Percentiles rank a stretch among this genome's conserved stretches.
These are phyloP conservation scores for Cucumis variabilis DNA, from an alignment of 331 rosid species.

Conservation along the genomic window DNA sequence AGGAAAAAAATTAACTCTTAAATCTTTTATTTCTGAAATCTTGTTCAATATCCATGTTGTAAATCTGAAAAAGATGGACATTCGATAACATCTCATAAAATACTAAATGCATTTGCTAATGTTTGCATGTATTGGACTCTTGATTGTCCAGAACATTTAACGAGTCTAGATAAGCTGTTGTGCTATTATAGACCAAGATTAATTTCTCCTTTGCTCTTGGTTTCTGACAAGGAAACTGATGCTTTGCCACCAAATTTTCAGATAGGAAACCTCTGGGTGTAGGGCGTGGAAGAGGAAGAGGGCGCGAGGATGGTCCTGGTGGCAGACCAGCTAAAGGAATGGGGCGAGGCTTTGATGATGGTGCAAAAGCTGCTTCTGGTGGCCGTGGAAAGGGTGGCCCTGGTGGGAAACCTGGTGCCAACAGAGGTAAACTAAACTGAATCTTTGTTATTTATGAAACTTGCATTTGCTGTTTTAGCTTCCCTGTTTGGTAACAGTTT, in stretches of 20 bases:
- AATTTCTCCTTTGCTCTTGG: background rate
- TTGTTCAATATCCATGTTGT: background rate
- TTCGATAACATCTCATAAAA: background rate
- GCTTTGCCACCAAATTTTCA: slow-evolving; percentile 31
- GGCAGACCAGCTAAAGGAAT: slow-evolving; percentile 86
- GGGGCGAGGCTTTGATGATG: slow-evolving; percentile 96
- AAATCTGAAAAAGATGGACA: background rate
- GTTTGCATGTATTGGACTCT: background rate
- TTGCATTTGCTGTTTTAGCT: background rate
- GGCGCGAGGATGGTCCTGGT: slow-evolving; percentile 83
- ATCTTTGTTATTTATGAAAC: background rate
- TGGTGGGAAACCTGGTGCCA: slow-evolving; percentile 82
- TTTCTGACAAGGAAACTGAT: slow-evolving; percentile 13
- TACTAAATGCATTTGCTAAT: background rate
- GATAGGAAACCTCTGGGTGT: slow-evolving; percentile 98
- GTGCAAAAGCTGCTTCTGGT: slow-evolving; percentile 73
- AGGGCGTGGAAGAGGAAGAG: slow-evolving; percentile 99
- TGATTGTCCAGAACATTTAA: slow-evolving; percentile 1
- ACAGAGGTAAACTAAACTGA: slow-evolving; percentile 64
- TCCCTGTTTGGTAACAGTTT: background rate
- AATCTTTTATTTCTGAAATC: background rate
- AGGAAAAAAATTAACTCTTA: background rate
- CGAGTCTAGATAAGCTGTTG: background rate
- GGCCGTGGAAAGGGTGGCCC: slow-evolving; percentile 95
- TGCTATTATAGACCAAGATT: background rate